These are phyloP conservation scores for Tetrapyrgos nigripes DNA, from an alignment of 1,284 basidiomycete species.

Conservation along the genomic window DNA sequence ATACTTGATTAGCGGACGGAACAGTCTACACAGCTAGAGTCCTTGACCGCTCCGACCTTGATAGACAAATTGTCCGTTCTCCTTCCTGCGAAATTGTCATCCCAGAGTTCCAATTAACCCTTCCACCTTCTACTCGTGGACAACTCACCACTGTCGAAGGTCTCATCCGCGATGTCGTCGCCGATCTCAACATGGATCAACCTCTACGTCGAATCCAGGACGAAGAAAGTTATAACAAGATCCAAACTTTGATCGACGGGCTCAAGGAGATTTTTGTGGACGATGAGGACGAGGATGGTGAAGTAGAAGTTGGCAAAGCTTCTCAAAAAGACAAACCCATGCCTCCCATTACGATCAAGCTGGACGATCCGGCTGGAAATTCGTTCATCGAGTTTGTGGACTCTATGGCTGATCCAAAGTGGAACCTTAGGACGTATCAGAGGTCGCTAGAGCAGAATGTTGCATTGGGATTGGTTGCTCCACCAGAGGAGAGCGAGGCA, in stretches of 20 bases:
- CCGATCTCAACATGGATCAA: slow-evolving; percentile 88
- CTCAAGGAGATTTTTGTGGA: slow-evolving; percentile 78
- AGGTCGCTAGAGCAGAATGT: slow-evolving; percentile 89
- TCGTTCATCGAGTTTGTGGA: slow-evolving; percentile 91
- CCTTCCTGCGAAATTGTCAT: slow-evolving; percentile 83
- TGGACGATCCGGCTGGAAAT: slow-evolving; percentile 96
- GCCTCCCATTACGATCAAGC: slow-evolving; percentile 80
- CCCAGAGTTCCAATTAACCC: slow-evolving; percentile 91
- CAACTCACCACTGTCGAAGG: slow-evolving; percentile 98
- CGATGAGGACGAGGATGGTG: slow-evolving; percentile 50
- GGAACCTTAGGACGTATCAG: slow-evolving; percentile 89
- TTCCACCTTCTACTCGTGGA: slow-evolving; percentile 86
- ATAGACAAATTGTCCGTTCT: slow-evolving; percentile 95
- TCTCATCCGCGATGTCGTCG: slow-evolving; percentile 83
- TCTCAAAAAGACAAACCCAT: slow-evolving; percentile 59
- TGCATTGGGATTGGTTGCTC: slow-evolving; percentile 73
- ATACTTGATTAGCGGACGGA: slow-evolving; percentile 59
- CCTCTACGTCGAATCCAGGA: slow-evolving; percentile 88
- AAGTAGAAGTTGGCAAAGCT: slow-evolving; percentile 32
- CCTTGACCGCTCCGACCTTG: slow-evolving; percentile 78
- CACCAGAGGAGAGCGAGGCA: slow-evolving; percentile 44
- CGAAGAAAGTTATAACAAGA: slow-evolving; percentile 78
- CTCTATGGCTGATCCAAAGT: slow-evolving; percentile 88
- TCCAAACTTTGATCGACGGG: slow-evolving; percentile 77
- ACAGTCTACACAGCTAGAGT: slow-evolving; percentile 84